Evolutionary conservation across 2,329 filamentous ascomycete genomes (phyloP).

Genomic region (Diaporthe ilicicola): DNA sequence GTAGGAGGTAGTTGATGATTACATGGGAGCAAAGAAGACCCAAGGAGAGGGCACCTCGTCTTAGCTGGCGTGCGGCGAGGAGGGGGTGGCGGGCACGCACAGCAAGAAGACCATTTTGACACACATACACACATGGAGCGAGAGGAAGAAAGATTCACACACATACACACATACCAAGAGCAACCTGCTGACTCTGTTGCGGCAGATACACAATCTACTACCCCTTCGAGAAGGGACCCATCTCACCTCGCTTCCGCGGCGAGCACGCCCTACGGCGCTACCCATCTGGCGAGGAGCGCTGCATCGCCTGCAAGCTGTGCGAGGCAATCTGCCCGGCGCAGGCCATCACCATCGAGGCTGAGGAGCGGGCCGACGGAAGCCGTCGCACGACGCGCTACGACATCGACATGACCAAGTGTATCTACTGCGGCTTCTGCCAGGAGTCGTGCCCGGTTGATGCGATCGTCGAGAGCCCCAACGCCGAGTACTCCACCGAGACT

Average conservation of each 20-base stretch:
- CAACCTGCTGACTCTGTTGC: conserved; percentile 11
- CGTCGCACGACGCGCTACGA: conserved; percentile 97
- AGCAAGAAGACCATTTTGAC: too few species aligned
- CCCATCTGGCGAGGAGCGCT: conserved; percentile 96
- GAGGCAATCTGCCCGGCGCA: conserved; percentile 98
- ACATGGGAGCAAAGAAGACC: too few species aligned
- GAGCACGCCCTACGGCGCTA: conserved; percentile 97
- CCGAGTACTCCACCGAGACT: conserved; percentile 71
- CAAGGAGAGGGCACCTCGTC: too few species aligned
- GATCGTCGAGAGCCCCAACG: conserved; percentile 72
- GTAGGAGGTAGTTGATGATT: conserved; percentile 1
- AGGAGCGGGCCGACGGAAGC: conserved; percentile 95
- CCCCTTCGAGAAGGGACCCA: conserved; percentile 98
- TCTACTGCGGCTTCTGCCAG: conserved; percentile 99
- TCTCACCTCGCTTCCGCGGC: conserved; percentile 96
- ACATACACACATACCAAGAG: background rate
- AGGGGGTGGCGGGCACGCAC: too few species aligned
- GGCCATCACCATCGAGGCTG: conserved; percentile 98
- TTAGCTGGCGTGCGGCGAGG: too few species aligned
- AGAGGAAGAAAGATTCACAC: background rate
- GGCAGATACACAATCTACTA: conserved; percentile 96
- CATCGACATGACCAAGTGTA: conserved; percentile 99
- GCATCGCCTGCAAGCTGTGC: conserved; percentile 99
- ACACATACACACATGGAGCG: background rate
- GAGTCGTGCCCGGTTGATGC: conserved; percentile 98